phyloP scores from a whole-genome alignment of 1,284 basidiomycete genomes.

The Sanghuangporus weigelae region DNA sequence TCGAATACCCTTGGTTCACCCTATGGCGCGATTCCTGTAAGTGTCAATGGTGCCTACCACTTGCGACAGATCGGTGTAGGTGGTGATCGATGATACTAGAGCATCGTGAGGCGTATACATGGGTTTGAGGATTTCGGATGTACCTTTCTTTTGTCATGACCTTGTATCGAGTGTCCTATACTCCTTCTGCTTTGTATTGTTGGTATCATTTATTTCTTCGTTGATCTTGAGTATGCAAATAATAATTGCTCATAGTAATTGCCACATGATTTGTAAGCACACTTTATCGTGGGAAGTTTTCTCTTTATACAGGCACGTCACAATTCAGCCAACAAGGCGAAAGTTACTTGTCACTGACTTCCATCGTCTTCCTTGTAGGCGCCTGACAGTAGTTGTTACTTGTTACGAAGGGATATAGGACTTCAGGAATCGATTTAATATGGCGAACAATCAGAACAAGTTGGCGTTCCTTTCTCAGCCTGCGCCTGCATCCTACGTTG shows the following conservation, averaged over 20 bases:
- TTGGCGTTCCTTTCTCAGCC: conserved; percentile 81
- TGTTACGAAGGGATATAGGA: too few species aligned
- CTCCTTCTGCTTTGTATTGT: conserved; percentile 13
- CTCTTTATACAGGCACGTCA: too few species aligned
- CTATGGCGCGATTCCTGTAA: conserved; percentile 50
- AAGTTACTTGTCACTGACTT: not conserved
- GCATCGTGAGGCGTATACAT: not conserved
- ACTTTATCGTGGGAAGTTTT: too few species aligned
- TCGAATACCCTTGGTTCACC: conserved; percentile 40
- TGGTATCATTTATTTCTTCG: not conserved
- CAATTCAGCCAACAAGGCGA: too few species aligned
- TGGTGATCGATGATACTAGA: conserved; percentile 40
- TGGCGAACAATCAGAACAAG: conserved; percentile 65
- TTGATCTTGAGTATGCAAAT: not conserved
- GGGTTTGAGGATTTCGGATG: conserved; percentile 8
- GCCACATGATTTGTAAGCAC: too few species aligned
- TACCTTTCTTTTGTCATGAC: conserved; percentile 5
- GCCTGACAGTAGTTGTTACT: not conserved
- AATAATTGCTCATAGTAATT: too few species aligned
- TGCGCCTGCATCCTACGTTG: conserved; percentile 91
- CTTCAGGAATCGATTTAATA: conserved; percentile 19
- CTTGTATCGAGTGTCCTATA: conserved; percentile 16
- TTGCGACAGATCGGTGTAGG: conserved; percentile 58
- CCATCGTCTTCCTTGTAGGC: not conserved
- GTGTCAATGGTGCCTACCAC: conserved; percentile 49